Evolutionary conservation across 352 stramenopile genomes (phyloP).

Genomic region (Pythium coloratum): DNA sequence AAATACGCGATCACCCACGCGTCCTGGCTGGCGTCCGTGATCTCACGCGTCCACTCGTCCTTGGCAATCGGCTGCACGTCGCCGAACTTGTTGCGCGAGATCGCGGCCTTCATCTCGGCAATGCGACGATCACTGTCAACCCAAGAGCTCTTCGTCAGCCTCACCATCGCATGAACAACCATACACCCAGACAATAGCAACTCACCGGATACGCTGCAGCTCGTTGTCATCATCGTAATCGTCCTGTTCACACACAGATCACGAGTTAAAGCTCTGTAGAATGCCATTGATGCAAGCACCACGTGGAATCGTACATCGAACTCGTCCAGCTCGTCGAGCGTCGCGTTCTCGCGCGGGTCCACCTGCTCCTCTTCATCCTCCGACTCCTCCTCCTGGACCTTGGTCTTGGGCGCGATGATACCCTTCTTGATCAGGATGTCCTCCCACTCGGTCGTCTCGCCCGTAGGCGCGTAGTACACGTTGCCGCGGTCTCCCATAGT

Average conservation of each 20-base stretch:
- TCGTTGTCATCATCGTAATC: conserved; percentile 86
- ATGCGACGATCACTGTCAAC: conserved; percentile 71
- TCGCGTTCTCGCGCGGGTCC: conserved; percentile 76
- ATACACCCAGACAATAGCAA: conserved; percentile 7
- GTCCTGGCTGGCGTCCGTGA: conserved; percentile 89
- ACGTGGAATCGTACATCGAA: conserved; percentile 48
- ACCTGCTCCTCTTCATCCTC: conserved; percentile 65
- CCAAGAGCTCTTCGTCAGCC: background rate
- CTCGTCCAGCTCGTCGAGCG: conserved; percentile 84
- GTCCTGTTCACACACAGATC: conserved; percentile 34
- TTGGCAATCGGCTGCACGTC: conserved; percentile 91
- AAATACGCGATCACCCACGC: conserved; percentile 90
- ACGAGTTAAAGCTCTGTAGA: background rate
- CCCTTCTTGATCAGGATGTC: conserved; percentile 89
- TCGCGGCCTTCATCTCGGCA: conserved; percentile 84
- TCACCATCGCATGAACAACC: background rate
- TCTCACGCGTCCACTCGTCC: conserved; percentile 91
- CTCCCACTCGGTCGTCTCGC: conserved; percentile 90
- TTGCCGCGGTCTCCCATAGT: conserved; percentile 72
- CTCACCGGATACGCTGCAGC: conserved; percentile 65
- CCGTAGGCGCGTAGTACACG: conserved; percentile 85
- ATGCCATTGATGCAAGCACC: background rate
- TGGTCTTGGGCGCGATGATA: conserved; percentile 87
- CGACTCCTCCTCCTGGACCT: conserved; percentile 76
- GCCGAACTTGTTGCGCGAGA: conserved; percentile 84